These are phyloP conservation scores for Mollisia scopiformis DNA, from an alignment of 2,329 filamentous ascomycete species.

Conservation along the genomic window DNA sequence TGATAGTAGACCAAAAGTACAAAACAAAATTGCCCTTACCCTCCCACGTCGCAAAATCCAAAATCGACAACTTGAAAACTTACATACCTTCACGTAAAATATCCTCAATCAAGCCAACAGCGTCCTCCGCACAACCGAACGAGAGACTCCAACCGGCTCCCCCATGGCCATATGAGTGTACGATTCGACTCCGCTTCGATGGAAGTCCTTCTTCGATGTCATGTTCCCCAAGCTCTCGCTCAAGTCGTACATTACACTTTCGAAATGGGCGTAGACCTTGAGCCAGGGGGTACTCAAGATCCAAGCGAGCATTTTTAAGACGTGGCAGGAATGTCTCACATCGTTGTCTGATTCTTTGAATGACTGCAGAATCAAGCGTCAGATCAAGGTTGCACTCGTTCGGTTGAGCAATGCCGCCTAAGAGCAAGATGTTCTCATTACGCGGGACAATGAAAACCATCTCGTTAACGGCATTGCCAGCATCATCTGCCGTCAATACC, in stretches of 20 bases:
- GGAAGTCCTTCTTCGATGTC: background rate
- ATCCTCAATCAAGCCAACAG: background rate
- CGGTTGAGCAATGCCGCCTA: conserved; percentile 6
- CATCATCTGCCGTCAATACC: background rate
- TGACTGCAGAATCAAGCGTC: conserved; percentile 5
- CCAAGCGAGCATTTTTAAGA: conserved; percentile 3
- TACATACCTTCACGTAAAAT: too few species aligned
- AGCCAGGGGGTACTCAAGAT: conserved; percentile 5
- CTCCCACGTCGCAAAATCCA: too few species aligned
- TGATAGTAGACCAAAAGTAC: too few species aligned
- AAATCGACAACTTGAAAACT: too few species aligned
- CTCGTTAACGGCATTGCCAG: background rate
- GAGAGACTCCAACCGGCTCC: conserved; percentile 9
- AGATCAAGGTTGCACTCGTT: conserved; percentile 7
- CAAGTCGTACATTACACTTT: conserved; percentile 2
- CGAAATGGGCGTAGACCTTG: conserved; percentile 3
- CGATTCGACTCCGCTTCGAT: background rate
- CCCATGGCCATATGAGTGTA: conserved; percentile 12
- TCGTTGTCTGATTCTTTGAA: background rate
- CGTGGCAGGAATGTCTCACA: conserved; percentile 5
- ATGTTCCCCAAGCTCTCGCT: background rate
- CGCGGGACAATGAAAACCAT: conserved; percentile 13
- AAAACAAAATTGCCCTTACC: too few species aligned
- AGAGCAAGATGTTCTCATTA: conserved; percentile 8
- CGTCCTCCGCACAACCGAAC: conserved; percentile 10